A percentile compares a stretch with the other conserved stretches of the same genome.
These are phyloP conservation scores for Poa pratensis DNA, from an alignment of 176 grass and related monocot species.

Conservation along the genomic window DNA sequence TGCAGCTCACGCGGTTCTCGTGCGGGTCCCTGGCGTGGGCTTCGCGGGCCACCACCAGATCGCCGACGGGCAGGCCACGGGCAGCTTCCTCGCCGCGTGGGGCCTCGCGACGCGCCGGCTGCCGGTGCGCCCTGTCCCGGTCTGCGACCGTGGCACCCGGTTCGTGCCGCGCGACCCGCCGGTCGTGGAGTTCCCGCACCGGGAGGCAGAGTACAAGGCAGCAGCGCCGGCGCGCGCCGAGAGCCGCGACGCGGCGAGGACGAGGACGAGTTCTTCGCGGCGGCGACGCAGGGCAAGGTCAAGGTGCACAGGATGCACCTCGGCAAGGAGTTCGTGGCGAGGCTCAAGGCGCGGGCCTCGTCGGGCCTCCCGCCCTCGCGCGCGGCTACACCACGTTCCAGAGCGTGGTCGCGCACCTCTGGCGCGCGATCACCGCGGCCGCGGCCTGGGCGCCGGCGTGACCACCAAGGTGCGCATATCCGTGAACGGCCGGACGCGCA, in stretches of 20 bases:
- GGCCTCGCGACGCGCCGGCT: constrained; percentile 48
- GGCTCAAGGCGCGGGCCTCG: constrained; percentile 53
- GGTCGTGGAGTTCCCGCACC: constrained; percentile 48
- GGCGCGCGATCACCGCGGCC: constrained; percentile 52
- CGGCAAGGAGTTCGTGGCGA: constrained; percentile 57
- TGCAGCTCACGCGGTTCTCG: constrained; percentile 71
- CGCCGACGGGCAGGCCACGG: constrained; percentile 61
- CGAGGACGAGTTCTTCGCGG: not conserved
- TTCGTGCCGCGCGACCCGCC: constrained; percentile 47
- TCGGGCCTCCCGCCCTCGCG: constrained; percentile 10
- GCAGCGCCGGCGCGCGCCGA: not conserved
- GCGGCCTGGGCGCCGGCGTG: constrained; percentile 6
- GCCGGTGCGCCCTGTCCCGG: constrained; percentile 23
- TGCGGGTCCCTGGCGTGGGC: constrained; percentile 63
- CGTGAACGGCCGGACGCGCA: constrained; percentile 44
- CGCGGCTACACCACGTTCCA: constrained; percentile 61
- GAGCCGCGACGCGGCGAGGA: not conserved
- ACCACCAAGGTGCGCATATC: constrained; percentile 40
- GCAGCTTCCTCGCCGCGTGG: constrained; percentile 68
- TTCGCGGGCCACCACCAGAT: constrained; percentile 53
- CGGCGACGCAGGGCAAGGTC: constrained; percentile 48
- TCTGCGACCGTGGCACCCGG: constrained; percentile 48
- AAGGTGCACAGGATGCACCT: constrained; percentile 66
- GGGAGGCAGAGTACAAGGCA: constrained; percentile 42
- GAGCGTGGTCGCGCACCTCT: constrained; percentile 60